Evolutionary conservation across 2,329 filamentous ascomycete species (phyloP), one percentile per base, ranked within the genome.

Genomic region (Thelonectria discophora): DNA sequence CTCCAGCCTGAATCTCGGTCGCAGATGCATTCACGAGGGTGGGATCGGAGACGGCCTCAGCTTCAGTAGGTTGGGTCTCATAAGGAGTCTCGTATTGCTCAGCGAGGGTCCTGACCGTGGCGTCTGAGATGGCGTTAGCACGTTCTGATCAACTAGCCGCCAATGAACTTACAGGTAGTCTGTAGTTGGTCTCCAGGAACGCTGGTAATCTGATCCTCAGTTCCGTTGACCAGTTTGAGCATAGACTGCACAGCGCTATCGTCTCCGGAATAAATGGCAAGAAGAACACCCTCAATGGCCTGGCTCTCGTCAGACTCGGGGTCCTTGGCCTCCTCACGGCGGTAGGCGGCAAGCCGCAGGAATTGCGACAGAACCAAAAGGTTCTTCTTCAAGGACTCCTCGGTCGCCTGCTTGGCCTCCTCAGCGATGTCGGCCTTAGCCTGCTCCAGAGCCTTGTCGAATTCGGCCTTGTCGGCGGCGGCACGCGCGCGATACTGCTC

Each of bases 241-340:
- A 93, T 93, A 58, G 90, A 87, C 55, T 86, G 80, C 21, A 95
- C 91, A 52, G 91, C 92, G 68, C 81, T 84, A 65, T 91, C 86
- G 71, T 94, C 91, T 48, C 92, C 92, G 47, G 88, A 87, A 77
- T 96, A 95, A 32, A 95, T 90, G 62, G 90, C 85, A 48, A 93
- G 82, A 60, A 96, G 82, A 34, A 92, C 88, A 54, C 91, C 91
- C 78, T 96, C 92, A 62, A 95, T 88, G 37, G 91, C 92, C 77
- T 88, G 88, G 77, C 89, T 92, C 80, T 94, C 90, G 59, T 93
- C 90, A 5, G 84, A 76, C 42, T 81, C 78, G 49, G 86, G 83
- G 69, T 90, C 85, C 56, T 81, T 85, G 65, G 91, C 90, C 73
- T 92, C 89, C 18, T 87, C 84, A 69, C 91, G 86, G 67, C 92